Evolutionary conservation across 768 basidiomycete genomes (phyloP).

Genomic region (Mrakia gelida): DNA sequence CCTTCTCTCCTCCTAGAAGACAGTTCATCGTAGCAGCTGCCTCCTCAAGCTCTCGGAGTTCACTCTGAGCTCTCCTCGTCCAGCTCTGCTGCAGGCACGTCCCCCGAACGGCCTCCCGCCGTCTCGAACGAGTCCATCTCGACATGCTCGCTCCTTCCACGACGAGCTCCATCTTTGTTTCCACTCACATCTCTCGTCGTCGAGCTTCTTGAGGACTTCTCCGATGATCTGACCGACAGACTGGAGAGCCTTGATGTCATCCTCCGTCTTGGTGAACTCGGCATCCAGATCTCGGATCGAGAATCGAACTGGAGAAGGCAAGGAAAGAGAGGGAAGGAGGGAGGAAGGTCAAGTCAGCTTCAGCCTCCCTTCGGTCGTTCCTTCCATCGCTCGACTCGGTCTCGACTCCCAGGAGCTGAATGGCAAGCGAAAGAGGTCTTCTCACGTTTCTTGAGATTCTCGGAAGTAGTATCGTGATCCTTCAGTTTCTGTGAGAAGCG

Average conservation of each 20-base stretch:
- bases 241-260: conserved; percentile 98
- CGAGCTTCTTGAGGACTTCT: conserved; percentile 97
- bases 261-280: conserved; percentile 90
- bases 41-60: background rate
- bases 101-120: no score
- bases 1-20: background rate
- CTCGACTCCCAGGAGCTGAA: background rate
- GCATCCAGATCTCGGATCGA: conserved; percentile 84
- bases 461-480: conserved; percentile 78
- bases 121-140: background rate
- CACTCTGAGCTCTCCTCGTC: background rate
- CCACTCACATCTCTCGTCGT: conserved; percentile 87
- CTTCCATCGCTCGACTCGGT: background rate
- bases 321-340: background rate
- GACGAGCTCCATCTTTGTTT: background rate
- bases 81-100: background rate
- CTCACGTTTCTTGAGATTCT: conserved; percentile 85
- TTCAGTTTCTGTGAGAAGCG: conserved; percentile 72
- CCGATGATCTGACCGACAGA: conserved; percentile 98
- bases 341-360: conserved; percentile 12
- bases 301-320: conserved; percentile 57
- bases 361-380: background rate
- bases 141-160: background rate
- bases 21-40: background rate
- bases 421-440: no score